Conservation (phyloP, 2,329 filamentous ascomycete species). For the Stemphylium vesicarium region DNA sequence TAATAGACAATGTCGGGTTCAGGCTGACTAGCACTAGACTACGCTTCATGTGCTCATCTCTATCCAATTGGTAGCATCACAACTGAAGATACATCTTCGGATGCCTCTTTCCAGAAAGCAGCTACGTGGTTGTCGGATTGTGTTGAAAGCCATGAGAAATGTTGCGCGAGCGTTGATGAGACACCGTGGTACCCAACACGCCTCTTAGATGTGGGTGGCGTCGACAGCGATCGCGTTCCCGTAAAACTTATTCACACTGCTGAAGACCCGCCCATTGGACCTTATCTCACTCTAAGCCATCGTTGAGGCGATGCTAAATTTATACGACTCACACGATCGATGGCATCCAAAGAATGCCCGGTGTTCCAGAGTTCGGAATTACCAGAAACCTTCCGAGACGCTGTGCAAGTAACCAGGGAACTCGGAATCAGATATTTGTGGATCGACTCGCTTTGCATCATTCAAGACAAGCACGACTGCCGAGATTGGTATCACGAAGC, state of each 20-base stretch:
- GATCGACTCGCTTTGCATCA: slow-evolving; percentile 23
- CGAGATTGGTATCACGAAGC: slow-evolving; percentile 12
- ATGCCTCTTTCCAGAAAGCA: not conserved
- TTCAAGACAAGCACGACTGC: not conserved
- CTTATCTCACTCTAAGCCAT: slow-evolving; percentile 17
- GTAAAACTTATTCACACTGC: slow-evolving; percentile 10
- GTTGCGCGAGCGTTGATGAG: not conserved
- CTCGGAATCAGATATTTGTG: slow-evolving; percentile 26
- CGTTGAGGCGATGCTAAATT: slow-evolving; percentile 8
- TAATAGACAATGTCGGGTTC: not conserved
- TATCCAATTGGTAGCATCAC: not conserved
- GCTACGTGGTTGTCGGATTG: slow-evolving; percentile 4
- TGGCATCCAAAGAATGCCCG: not conserved
- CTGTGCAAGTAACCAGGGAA: slow-evolving; percentile 13
- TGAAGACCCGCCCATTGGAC: not conserved
- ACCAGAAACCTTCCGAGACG: slow-evolving; percentile 26
- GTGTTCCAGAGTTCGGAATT: slow-evolving; percentile 7
- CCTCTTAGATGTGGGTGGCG: slow-evolving; percentile 6
- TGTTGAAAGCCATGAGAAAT: not conserved
- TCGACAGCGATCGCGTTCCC: not conserved
- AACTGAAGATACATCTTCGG: not conserved
- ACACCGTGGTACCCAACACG: slow-evolving; percentile 11
- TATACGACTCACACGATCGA: slow-evolving; percentile 5
- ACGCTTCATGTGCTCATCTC: not conserved
- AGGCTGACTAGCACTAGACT: no score